Conservation (phyloP, 805 yeast species). For the Starmerella vaccinii region DNA sequence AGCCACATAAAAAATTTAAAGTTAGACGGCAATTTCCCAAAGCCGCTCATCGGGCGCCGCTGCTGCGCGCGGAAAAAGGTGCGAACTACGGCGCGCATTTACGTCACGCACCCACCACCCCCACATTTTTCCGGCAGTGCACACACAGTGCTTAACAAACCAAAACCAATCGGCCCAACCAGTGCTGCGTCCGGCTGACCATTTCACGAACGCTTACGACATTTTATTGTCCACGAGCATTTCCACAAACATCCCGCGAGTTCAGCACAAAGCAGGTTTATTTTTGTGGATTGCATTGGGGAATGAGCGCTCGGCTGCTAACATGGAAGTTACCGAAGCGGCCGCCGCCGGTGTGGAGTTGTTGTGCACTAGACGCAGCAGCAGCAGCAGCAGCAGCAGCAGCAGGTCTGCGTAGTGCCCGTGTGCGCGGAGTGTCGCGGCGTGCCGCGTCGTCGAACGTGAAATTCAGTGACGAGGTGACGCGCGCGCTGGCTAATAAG, state of each 20-base stretch:
- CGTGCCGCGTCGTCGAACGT: slow-evolving; percentile 4
- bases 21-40: no score
- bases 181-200: no score
- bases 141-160: neutral
- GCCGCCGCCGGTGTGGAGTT: neutral
- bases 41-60: no score
- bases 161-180: no score
- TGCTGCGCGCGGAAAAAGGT: no score
- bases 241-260: no score
- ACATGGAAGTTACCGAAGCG: neutral
- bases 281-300: no score
- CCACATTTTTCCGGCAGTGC: no score
- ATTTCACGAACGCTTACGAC: no score
- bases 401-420: neutral
- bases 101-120: slow-evolving; percentile 2
- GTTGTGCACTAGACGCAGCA: no score
- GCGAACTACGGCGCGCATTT: neutral
- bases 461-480: slow-evolving; percentile 39
- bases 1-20: no score
- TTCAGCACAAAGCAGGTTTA: neutral
- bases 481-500: slow-evolving; percentile 47
- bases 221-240: no score
- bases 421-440: neutral
- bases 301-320: slow-evolving; percentile 1
- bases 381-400: neutral